Evolutionary conservation across 495 filamentous ascomycete genomes (phyloP), one percentile per base, ranked within the genome.

Genomic region (Cladorrhinum samala): DNA sequence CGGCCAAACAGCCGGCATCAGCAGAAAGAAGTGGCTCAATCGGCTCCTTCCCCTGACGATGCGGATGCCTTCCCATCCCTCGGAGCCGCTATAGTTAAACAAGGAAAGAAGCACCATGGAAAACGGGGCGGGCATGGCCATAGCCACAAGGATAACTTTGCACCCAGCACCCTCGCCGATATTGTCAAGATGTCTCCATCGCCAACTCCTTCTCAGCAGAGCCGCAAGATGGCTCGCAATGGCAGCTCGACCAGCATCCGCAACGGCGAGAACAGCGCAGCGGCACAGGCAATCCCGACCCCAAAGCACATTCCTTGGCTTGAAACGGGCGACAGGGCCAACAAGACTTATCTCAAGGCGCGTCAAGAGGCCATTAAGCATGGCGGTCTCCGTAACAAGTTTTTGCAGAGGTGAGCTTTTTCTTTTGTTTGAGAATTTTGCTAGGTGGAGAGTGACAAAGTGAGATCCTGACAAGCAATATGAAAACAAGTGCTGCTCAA

Each of bases 291-390:
- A 8, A 96, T 99, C 53, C 83, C 87, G 5, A 73, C 83, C 25
- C 94, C 94, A 3, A 87, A 91, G 65, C 88, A 96, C 62, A 90
- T 97, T 41, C 94, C 93, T 7, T 99, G 94, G 94, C 76, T 96
- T 1, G 92, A 96, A 66, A 97, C 94, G 2, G 94, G 94, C n/a
- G 83, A 86, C 9, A 83, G 77, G 37, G 86, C 88, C 44, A 97
- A 99, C 69, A 88, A 88, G 70, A 85, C 88, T 37, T 99, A 99
- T 66, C 84, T 97, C 54, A 94, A 95, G 67, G 88, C 89, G 52
- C 83, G 94, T 37, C 86, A 88, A 58, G 89, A 96, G 66, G 94
- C 94, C 23, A 94, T 97, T 66, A 92, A 91, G 68, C 94, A 99
- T 66, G 94, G 93, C 54, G 90, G 89, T 50, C 80, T 93, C 67